Evolutionary conservation across 2,329 filamentous ascomycete species (phyloP).

Genomic region (Periconia digitata): DNA sequence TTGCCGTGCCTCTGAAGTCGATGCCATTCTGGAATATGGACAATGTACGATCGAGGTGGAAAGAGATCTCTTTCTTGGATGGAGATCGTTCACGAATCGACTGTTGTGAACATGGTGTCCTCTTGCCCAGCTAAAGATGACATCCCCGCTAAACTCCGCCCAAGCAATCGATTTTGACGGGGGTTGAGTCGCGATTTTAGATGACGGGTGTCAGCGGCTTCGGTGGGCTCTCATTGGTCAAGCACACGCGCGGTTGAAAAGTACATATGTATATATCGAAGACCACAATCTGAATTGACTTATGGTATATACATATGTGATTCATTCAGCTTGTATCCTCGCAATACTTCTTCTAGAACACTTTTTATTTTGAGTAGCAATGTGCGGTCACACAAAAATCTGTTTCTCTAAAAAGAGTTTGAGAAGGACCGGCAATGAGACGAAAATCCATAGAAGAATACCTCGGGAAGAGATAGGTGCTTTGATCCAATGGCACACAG

Average conservation of each 20-base stretch:
- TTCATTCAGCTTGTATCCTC: neutral
- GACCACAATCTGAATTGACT: no score
- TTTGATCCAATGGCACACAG: no score
- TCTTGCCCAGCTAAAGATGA: neutral
- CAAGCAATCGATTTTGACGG: neutral
- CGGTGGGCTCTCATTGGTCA: neutral
- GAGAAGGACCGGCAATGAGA: no score
- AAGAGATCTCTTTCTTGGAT: neutral
- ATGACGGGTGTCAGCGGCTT: neutral
- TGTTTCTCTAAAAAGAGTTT: no score
- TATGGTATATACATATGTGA: no score
- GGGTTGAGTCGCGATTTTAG: conserved; percentile 1
- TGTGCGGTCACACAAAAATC: no score
- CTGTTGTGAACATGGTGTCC: conserved; percentile 4
- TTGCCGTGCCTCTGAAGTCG: conserved; percentile 15
- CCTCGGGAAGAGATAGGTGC: no score
- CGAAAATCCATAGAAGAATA: no score
- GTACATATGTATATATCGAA: no score
- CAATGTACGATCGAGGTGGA: neutral
- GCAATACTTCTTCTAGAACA: neutral
- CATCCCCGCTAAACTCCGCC: neutral
- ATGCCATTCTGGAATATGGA: neutral
- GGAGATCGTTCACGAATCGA: neutral
- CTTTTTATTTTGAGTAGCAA: no score
- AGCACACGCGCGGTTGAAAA: no score